Base-by-base conservation (phyloP, 2,329 filamentous ascomycete genomes). In the Lomentospora prolificans region DNA sequence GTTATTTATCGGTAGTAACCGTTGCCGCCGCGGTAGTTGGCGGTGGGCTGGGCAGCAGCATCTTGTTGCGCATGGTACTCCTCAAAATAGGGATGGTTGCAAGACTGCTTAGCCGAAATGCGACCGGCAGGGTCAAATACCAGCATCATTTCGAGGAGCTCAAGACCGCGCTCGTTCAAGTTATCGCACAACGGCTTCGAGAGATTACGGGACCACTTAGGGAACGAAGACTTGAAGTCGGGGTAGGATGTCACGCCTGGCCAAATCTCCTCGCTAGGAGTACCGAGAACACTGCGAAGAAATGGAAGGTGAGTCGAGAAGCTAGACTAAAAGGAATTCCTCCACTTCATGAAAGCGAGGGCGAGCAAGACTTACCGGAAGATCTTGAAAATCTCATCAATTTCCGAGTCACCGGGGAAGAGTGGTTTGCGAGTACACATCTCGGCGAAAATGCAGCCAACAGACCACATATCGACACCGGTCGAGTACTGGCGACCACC, bases 391-490 rank as follows among this genome's bases (percentile, higher is more conserved):
- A 72, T 73, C 60, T 73, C 70, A 58, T 73, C 71, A 65, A 73
- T 73, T 54, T 73, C 70, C 86, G 89, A 94, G 68, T 96, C 90
- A 57, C 90, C 90, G 10, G 90, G 90, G 76, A 96, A 96, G 46
- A 96, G 77, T 4, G 90, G 90, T 73, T 95, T 95, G 65, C 89
- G 83, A 1, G 90, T 96, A 72, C 89, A 95, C 91, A 96, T 96
- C 72, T 96, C 90, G 8, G 91, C 90, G 69, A 96, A 95, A 70
- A 96, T 96, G 70, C 90, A 94, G 59, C 90, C 90, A 52, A 91
- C 85, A 30, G 89, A 94, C 90, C 90, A 96, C 88, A 96, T 96
- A 66, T 96, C 90, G 44, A 96, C 90, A 57, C 90, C 90, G 12
- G 90, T 96, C 12, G 89, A 94, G 74, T 96, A 96, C 69, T 95